Evolutionary conservation across 108 stramenopile species (phyloP), one percentile per base, ranked within the genome.

Genomic region (Nitzschia palea): DNA sequence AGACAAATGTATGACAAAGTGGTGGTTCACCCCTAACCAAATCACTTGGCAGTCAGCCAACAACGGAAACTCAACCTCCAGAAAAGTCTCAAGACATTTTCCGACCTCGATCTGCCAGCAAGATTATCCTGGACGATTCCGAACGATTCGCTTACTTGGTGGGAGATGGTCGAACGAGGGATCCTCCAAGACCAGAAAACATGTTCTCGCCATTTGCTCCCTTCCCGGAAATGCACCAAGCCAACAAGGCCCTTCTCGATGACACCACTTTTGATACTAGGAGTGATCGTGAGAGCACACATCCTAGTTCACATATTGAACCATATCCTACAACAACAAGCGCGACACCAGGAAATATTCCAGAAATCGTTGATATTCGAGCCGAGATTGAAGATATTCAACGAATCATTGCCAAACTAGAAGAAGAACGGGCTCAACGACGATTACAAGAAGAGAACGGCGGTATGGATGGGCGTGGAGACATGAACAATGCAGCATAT

Each of bases 371-470:
- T 0, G 59, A 60, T 40, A 60, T 60, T 22, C 59, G 59, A 1
- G 40, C 10, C 3, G 59, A 60, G 23, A 60, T 60, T 5, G 37
- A 40, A 40, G 59, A 60, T 2, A 60, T 60, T 23, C 59, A 60
- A 26, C 17, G 14, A 0, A 3, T 60, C 10, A 40, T 60, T 60
- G 59, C 36, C 10, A 60, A 42, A 23, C 25, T 60, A 1, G 59
- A 15, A 15, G 25, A 40, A 43, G 25, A 60, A 26, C 23, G 17
- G 20, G 23, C 22, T 18, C 40, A 60, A 40, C 36, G 40, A 1
- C 31, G 23, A 40, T 6, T 42, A 26, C 59, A 60, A 26, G 1
- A 8, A 52, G 55, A 56, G 0, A 40, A 5, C 5, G 22, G 4
- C 18, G n/a, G 47, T 4, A 12, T 20, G 18, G 22, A 12, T 18